Evolutionary conservation across 2,329 filamentous ascomycete genomes (phyloP).

Genomic region (Aureobasidium namibiae): DNA sequence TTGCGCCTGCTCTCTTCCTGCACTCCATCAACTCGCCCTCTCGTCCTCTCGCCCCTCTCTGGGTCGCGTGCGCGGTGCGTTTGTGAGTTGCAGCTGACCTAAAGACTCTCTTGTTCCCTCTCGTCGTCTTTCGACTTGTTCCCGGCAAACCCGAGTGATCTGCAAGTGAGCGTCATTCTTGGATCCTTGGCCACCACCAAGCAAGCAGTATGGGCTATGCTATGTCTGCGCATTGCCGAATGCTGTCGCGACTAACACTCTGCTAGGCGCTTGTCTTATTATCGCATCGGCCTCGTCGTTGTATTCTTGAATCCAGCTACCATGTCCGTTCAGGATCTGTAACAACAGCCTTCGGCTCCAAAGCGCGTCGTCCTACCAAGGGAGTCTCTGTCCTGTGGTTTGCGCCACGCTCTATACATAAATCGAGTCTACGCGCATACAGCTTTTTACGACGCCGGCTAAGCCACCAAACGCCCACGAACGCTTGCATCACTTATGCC

Average conservation of each 20-base stretch:
- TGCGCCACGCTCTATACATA: slow-evolving; percentile 8
- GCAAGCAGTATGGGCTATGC: not conserved
- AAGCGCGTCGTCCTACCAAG: not conserved
- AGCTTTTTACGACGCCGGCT: not conserved
- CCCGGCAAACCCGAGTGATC: slow-evolving; percentile 3
- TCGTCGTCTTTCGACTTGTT: not conserved
- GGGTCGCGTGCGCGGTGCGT: slow-evolving; percentile 11
- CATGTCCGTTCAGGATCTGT: slow-evolving; percentile 2
- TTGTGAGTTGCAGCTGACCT: slow-evolving; percentile 10
- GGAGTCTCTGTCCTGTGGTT: not conserved
- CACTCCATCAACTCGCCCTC: slow-evolving; percentile 9
- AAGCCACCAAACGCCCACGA: not conserved
- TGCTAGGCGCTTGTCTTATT: not conserved
- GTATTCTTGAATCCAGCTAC: slow-evolving; percentile 4
- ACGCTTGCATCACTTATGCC: not conserved
- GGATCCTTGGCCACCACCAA: slow-evolving; percentile 5
- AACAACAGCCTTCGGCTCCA: slow-evolving; percentile 8
- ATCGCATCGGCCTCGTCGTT: slow-evolving; percentile 8
- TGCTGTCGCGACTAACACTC: slow-evolving; percentile 1
- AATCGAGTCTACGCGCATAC: not conserved
- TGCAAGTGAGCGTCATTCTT: slow-evolving; percentile 12
- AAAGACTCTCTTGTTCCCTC: not conserved
- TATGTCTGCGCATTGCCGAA: not conserved
- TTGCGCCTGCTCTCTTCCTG: slow-evolving; percentile 3
- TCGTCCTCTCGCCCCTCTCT: slow-evolving; percentile 9